Evolutionary conservation across 306 rosid genomes (phyloP), one percentile per base, ranked within the genome.

Genomic region (Trifolium fragiferum): DNA sequence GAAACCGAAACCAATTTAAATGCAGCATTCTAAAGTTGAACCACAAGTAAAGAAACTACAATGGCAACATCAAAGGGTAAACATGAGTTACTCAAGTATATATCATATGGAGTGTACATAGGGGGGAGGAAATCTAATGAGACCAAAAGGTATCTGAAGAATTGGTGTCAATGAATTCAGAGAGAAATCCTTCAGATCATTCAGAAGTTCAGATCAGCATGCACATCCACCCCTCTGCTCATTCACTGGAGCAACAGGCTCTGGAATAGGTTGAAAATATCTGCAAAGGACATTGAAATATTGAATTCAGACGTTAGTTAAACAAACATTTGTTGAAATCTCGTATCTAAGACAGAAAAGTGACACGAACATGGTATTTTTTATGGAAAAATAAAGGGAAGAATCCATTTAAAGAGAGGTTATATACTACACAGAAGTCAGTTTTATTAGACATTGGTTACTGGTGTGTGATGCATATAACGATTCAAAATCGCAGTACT

Each of bases 211-310:
- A 44, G 30, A 65, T 90, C 86, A 92, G 84, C 98, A 92, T 33
- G 92, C 89, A 30, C 98, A 92, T n/a, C 98, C 96, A 43, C 96
- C 83, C n/a, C 91, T 77, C 68, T 87, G 98, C 83, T 89, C 94
- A 4, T 84, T 73, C 82, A 87, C 96, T 13, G 87, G 71, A 69
- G 75, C 90, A n/a, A 83, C 84, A 54, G 30, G 15, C 72, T 93
- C 96, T 4, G 97, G 93, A 66, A 90, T 78, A 46, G 96, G 93
- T 78, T 93, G 98, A 83, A 93, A 93, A 78, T 93, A 93, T 85
- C 97, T 93, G 89, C 81, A 75, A 69, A 73, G 62, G 4, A 72
- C 16, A 76, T 37, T 80, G 35, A 18, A 37, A 38, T 11, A 41
- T 49, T 50, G 11, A 55, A 47, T 21, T 49, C 43, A 6, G 25